Evolutionary conservation across 2,329 filamentous ascomycete species (phyloP).

Genomic region (Neurospora crassa): DNA sequence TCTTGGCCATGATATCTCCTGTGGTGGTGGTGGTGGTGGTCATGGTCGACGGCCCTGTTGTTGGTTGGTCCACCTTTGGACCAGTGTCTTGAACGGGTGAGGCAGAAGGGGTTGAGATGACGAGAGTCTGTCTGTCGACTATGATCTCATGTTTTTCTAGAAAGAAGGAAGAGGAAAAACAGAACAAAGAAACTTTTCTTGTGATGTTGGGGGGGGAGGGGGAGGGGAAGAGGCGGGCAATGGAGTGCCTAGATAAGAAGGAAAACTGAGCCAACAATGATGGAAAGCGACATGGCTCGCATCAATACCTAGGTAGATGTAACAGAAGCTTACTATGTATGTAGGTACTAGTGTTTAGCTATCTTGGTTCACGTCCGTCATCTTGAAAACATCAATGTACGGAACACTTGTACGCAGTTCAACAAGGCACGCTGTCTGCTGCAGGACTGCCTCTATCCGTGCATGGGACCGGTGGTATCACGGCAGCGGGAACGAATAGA

Average conservation of each 20-base stretch:
- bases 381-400: not conserved
- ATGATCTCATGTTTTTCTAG: not conserved
- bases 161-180: not conserved
- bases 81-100: not conserved
- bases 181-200: not conserved
- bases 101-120: not conserved
- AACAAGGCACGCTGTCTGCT: not conserved
- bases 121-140: not conserved
- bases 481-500: not conserved
- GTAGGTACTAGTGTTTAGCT: not conserved
- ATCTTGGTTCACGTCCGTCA: not conserved
- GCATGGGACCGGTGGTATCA: not conserved
- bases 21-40: not conserved
- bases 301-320: not conserved
- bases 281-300: not conserved
- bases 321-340: not conserved
- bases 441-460: not conserved
- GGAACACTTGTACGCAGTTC: not conserved
- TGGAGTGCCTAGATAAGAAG: not conserved
- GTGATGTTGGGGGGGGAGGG: not conserved
- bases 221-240: not conserved
- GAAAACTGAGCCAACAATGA: not conserved
- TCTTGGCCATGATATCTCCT: not conserved
- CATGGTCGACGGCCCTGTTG: not conserved
- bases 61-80: not conserved